Evolutionary conservation across 2,329 filamentous ascomycete species (phyloP).

Genomic region (Geosmithia morbida): DNA sequence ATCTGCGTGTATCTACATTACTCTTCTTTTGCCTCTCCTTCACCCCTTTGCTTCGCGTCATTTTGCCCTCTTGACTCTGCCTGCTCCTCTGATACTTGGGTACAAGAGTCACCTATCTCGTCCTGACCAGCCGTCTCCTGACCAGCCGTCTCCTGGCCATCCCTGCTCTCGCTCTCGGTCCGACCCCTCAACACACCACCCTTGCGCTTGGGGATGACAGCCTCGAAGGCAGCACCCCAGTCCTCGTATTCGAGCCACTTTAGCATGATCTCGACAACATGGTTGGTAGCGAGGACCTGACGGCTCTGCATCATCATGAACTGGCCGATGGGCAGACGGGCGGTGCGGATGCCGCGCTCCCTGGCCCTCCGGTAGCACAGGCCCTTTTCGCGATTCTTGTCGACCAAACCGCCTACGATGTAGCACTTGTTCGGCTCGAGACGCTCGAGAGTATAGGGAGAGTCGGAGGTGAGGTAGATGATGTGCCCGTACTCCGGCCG

Average conservation of each 20-base stretch:
- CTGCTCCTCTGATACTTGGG: background rate
- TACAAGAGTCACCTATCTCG: slow-evolving; percentile 9
- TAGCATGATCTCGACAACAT: slow-evolving; percentile 94
- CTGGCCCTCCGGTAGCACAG: slow-evolving; percentile 76
- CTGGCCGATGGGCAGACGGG: slow-evolving; percentile 86
- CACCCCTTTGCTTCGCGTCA: background rate
- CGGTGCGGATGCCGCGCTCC: slow-evolving; percentile 66
- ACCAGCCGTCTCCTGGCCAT: slow-evolving; percentile 7
- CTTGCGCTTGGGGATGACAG: slow-evolving; percentile 83
- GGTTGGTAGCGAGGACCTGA: slow-evolving; percentile 81
- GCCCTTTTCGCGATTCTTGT: slow-evolving; percentile 92
- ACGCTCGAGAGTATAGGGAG: slow-evolving; percentile 66
- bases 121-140: slow-evolving; percentile 5
- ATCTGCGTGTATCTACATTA: too few relatives aligned
- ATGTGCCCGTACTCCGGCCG: slow-evolving; percentile 29
- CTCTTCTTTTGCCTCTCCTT: background rate
- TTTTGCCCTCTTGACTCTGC: too few relatives aligned
- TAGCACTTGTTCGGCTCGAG: slow-evolving; percentile 84
- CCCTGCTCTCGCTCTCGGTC: slow-evolving; percentile 6
- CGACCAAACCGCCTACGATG: slow-evolving; percentile 85
- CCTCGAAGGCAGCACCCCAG: slow-evolving; percentile 81
- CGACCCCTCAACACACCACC: slow-evolving; percentile 49
- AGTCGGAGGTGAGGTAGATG: slow-evolving; percentile 86
- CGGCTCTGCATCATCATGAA: slow-evolving; percentile 85
- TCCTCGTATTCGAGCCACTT: slow-evolving; percentile 81